Conservation (phyloP, 139 green algal species). For the Picochlorum sp. region DNA sequence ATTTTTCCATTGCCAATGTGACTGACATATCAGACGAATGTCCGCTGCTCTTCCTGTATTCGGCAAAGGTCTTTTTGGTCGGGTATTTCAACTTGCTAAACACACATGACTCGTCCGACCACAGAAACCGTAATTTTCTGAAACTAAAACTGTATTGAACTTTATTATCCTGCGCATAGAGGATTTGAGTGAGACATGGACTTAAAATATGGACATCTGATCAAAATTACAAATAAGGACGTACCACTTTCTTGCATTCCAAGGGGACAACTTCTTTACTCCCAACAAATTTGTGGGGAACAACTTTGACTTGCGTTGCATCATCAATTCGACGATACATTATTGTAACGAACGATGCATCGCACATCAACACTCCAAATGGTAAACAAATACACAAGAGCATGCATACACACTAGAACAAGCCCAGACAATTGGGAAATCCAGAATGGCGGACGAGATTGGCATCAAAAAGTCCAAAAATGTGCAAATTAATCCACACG, state of each 20-base stretch:
- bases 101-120: conserved; percentile 19
- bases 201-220: too few species aligned
- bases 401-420: conserved; percentile 5
- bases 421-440: neutral
- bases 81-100: conserved; percentile 69
- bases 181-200: too few species aligned
- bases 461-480: neutral
- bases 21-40: conserved; percentile 35
- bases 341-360: conserved; percentile 10
- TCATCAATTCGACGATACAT: conserved; percentile 1
- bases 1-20: conserved; percentile 42
- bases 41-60: conserved; percentile 35
- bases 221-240: too few species aligned
- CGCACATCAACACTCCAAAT: conserved; percentile 29
- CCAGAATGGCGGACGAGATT: neutral
- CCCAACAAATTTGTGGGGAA: conserved; percentile 52
- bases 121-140: conserved; percentile 68
- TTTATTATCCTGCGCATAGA: conserved; percentile 7
- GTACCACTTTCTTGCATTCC: conserved; percentile 18
- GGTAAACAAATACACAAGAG: conserved; percentile 16
- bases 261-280: conserved; percentile 53
- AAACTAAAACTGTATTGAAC: conserved; percentile 63
- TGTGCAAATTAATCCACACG: neutral
- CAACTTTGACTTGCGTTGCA: conserved; percentile 42
- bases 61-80: conserved; percentile 46